These are phyloP conservation scores for Ascosphaera pollenicola DNA, from an alignment of 2,329 filamentous ascomycete species.

Conservation along the genomic window DNA sequence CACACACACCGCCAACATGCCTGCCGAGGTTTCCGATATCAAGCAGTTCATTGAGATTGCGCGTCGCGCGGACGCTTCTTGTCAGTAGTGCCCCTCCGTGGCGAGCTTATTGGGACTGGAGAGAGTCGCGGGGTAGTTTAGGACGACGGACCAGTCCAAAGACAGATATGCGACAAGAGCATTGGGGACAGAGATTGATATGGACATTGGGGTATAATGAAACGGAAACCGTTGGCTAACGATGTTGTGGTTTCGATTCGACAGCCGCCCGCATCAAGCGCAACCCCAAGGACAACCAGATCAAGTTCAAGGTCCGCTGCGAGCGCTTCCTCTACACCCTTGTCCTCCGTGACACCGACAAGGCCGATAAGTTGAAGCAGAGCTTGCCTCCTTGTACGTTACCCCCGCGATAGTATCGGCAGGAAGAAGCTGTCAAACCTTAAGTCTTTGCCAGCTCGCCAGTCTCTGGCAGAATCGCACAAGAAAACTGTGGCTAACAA, in stretches of 20 bases:
- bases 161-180: no score
- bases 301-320: constrained; percentile 99
- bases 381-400: constrained; percentile 83
- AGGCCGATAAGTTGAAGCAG: constrained; percentile 99
- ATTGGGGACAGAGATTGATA: no score
- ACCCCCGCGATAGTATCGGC: no score
- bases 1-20: constrained; percentile 53
- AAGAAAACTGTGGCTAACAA: neutral
- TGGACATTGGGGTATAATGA: constrained; percentile 2
- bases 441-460: no score
- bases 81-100: constrained; percentile 37
- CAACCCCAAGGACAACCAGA: constrained; percentile 70
- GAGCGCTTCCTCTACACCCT: constrained; percentile 91
- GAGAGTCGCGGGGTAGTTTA: no score
- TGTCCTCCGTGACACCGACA: constrained; percentile 93
- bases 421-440: no score
- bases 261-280: constrained; percentile 85
- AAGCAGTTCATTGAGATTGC: constrained; percentile 99
- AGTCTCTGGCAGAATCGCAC: no score
- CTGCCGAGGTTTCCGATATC: constrained; percentile 94
- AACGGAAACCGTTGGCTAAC: constrained; percentile 6
- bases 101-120: no score
- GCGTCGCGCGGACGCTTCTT: constrained; percentile 97
- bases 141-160: no score
- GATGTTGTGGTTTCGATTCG: constrained; percentile 7